A percentile compares a stretch with the other conserved stretches of the same genome.
phyloP scores from a whole-genome alignment of 352 stramenopile genomes.

The Globisporangium rhizosaccharum region DNA sequence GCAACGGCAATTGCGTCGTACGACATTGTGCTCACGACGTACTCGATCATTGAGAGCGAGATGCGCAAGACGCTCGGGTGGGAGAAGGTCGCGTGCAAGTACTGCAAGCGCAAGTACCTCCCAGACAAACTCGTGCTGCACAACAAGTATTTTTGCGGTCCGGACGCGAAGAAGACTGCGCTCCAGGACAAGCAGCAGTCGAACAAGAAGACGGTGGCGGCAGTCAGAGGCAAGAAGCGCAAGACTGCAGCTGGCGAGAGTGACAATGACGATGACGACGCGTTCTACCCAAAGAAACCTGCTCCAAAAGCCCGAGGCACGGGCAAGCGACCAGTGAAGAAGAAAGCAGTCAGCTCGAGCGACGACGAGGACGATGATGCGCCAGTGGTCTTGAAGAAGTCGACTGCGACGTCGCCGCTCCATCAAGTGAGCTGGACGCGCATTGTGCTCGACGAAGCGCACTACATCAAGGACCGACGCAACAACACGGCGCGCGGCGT shows the following conservation, averaged over 20 bases:
- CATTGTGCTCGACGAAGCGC: slow-evolving; percentile 96
- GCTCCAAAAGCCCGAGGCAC: slow-evolving; percentile 28
- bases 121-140: slow-evolving; percentile 93
- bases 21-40: slow-evolving; percentile 99
- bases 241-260: slow-evolving; percentile 64
- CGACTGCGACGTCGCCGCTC: slow-evolving; percentile 67
- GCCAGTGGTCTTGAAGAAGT: slow-evolving; percentile 22
- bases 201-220: slow-evolving; percentile 22
- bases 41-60: slow-evolving; percentile 94
- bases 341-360: slow-evolving; percentile 17
- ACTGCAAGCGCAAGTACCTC: slow-evolving; percentile 91
- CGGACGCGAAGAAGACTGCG: slow-evolving; percentile 74
- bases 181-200: slow-evolving; percentile 43
- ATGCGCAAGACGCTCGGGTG: slow-evolving; percentile 68
- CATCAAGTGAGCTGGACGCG: slow-evolving; percentile 95
- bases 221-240: slow-evolving; percentile 14
- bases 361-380: slow-evolving; percentile 27
- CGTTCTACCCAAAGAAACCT: slow-evolving; percentile 50
- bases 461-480: slow-evolving; percentile 93
- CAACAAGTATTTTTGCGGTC: slow-evolving; percentile 99
- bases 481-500: slow-evolving; percentile 95
- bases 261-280: slow-evolving; percentile 35
- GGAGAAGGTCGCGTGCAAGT: slow-evolving; percentile 89
- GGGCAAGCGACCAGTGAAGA: slow-evolving; percentile 18
- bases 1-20: slow-evolving; percentile 88